Conservation (phyloP, 495 filamentous ascomycete species). For the Penicillium subrubescens region DNA sequence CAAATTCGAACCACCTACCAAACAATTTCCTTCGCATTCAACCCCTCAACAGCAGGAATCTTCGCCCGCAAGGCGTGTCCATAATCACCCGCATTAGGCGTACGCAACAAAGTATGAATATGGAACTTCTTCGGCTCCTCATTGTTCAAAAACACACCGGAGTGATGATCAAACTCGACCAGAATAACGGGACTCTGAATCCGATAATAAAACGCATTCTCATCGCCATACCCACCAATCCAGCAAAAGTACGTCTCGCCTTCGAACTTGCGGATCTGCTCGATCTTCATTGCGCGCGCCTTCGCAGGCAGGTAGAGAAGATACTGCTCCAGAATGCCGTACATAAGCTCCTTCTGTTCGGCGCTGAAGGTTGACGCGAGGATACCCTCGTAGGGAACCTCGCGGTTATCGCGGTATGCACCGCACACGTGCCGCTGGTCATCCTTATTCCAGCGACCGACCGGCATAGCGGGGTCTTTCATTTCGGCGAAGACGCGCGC, state of each 20-base stretch:
- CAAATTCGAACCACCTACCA: slow-evolving; percentile 31
- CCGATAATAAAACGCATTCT: slow-evolving; percentile 74
- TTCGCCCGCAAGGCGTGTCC: slow-evolving; percentile 55
- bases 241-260: slow-evolving; percentile 73
- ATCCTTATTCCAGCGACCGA: slow-evolving; percentile 72
- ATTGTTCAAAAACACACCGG: slow-evolving; percentile 75
- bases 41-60: slow-evolving; percentile 42
- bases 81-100: slow-evolving; percentile 76
- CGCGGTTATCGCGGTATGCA: slow-evolving; percentile 73
- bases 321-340: slow-evolving; percentile 60
- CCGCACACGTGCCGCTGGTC: slow-evolving; percentile 75
- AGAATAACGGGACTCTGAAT: slow-evolving; percentile 73
- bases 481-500: slow-evolving; percentile 60
- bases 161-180: slow-evolving; percentile 79
- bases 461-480: slow-evolving; percentile 62
- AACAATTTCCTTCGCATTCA: slow-evolving; percentile 45
- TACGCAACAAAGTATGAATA: slow-evolving; percentile 69
- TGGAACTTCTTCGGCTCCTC: slow-evolving; percentile 74
- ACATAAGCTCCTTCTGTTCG: slow-evolving; percentile 54
- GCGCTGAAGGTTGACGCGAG: slow-evolving; percentile 42
- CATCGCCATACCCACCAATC: slow-evolving; percentile 68
- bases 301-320: slow-evolving; percentile 61
- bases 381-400: slow-evolving; percentile 73
- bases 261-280: slow-evolving; percentile 53
- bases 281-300: slow-evolving; percentile 53